Evolutionary conservation across 2,329 filamentous ascomycete species (phyloP), one percentile per base, ranked within the genome.

Genomic region (Fusarium circinatum): DNA sequence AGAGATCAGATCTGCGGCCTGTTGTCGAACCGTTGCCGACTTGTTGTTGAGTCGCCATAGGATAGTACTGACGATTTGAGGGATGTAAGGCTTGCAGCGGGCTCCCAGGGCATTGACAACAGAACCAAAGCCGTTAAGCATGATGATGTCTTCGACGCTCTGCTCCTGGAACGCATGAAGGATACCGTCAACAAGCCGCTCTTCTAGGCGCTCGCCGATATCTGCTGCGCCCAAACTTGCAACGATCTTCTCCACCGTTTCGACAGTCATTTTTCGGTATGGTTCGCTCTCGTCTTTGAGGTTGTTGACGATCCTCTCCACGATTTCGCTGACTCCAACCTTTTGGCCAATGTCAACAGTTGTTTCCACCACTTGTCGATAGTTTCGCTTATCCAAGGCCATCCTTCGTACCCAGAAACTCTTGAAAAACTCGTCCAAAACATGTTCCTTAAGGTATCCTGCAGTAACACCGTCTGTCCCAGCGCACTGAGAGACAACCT

Each of bases 221-320:
- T 99, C 96, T 41, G 96, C 96, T 13, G 96, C 95, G 63, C 96
- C 96, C 61, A 98, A 88, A 63, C 94, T 94, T 22, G 96, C 95
- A 78, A 99, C 93, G 54, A 98, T 91, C 85, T 98, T 99, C 85
- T 99, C 96, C 14, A 98, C 91, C 0, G 96, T 98, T 86, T 99
- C 96, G 39, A 99, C 93, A 0, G 96, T 98, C 96, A 99, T 99
- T 87, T 98, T 98, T 56, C 96, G 92, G 83, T 99, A 99, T 2
- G 96, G 93, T 81, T 99, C 96, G 82, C 94, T 98, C 83, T 99
- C 96, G 80, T 99, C 96, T 83, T 99, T 99, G 76, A 99, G 89
- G 80, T 99, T 98, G 84, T 91, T 93, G 59, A 98, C 96, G 65
- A 98, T 93, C 52, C 95, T 89, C 82, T 98, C 94, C 8, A 98